These are phyloP conservation scores for Boletus subparvulus DNA, from an alignment of 768 basidiomycete genomes.

Conservation along the genomic window DNA sequence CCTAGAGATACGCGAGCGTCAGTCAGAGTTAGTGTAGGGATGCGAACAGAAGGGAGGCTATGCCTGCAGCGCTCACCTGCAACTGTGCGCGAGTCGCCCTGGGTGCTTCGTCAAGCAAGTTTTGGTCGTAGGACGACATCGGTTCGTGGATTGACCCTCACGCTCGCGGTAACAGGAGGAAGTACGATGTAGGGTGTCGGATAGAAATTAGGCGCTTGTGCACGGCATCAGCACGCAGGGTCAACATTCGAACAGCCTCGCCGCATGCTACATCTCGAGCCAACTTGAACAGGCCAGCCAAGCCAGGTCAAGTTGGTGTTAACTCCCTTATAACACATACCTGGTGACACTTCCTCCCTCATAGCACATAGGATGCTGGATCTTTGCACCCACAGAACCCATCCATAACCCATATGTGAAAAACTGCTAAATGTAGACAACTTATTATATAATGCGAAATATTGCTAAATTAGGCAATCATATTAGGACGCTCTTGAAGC, in stretches of 20 bases:
- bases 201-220: conserved; percentile 21
- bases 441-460: too few species aligned
- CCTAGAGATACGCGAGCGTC: conserved; percentile 29
- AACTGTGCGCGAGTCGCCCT: conserved; percentile 42
- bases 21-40: background rate
- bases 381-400: too few species aligned
- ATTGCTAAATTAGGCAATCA: too few species aligned
- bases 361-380: too few species aligned
- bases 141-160: background rate
- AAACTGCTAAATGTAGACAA: too few species aligned
- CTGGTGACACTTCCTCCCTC: too few species aligned
- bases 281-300: too few species aligned
- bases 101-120: conserved; percentile 40
- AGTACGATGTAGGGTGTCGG: background rate
- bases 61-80: conserved; percentile 36
- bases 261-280: background rate
- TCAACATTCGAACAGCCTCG: conserved; percentile 25
- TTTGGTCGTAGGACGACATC: conserved; percentile 42
- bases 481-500: too few species aligned
- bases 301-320: too few species aligned
- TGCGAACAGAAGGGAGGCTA: conserved; percentile 2
- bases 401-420: too few species aligned
- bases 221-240: background rate
- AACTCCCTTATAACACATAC: background rate
- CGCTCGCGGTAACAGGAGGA: background rate